phyloP scores from a whole-genome alignment of 495 filamentous ascomycete genomes.

The Poronia punctata region DNA sequence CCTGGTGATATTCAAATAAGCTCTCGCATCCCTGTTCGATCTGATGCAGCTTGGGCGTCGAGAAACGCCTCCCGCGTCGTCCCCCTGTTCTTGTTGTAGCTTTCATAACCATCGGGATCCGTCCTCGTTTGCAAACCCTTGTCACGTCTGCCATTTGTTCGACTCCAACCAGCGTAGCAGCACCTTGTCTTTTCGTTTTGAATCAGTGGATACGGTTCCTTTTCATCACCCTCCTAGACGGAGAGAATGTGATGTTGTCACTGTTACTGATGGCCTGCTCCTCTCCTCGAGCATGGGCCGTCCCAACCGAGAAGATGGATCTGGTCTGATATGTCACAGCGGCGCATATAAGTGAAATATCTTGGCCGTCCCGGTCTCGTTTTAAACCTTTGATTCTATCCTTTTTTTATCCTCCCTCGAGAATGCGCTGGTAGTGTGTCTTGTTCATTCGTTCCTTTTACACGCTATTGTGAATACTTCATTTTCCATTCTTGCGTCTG shows the following conservation, averaged over 20 bases:
- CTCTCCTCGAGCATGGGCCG: constrained; percentile 18
- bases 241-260: constrained; percentile 25
- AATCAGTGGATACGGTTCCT: constrained; percentile 39
- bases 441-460: constrained; percentile 42
- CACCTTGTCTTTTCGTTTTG: constrained; percentile 38
- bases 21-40: constrained; percentile 4
- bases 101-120: constrained; percentile 9
- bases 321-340: constrained; percentile 23
- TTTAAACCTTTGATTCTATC: constrained; percentile 21
- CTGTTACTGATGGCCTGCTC: constrained; percentile 28
- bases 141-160: constrained; percentile 31
- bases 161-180: constrained; percentile 11
- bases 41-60: constrained; percentile 10
- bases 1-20: constrained; percentile 6
- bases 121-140: constrained; percentile 16
- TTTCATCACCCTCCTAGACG: constrained; percentile 18
- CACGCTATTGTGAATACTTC: constrained; percentile 30
- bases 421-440: constrained; percentile 41
- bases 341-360: constrained; percentile 34
- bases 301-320: too few relatives aligned
- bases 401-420: constrained; percentile 22
- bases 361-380: constrained; percentile 25
- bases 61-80: constrained; percentile 11
- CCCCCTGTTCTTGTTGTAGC: constrained; percentile 22
- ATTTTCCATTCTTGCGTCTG: constrained; percentile 34